Conservation (phyloP, 2,329 filamentous ascomycete genomes). For the Aspergillus jensenii region DNA sequence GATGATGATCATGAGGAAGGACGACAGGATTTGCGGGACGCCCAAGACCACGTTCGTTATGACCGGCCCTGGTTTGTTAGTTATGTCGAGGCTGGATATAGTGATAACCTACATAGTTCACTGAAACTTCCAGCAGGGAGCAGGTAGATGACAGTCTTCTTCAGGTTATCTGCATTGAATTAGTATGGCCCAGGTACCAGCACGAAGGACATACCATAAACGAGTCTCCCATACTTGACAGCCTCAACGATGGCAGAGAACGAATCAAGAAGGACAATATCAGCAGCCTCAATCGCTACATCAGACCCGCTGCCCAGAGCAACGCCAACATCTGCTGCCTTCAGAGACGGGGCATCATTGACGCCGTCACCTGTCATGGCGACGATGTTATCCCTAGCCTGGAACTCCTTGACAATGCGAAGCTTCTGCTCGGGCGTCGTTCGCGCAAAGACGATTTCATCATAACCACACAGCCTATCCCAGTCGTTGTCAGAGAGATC, state of each 20-base stretch:
- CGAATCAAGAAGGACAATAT: slow-evolving; percentile 65
- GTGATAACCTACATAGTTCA: slow-evolving; percentile 59
- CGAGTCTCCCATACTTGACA: slow-evolving; percentile 69
- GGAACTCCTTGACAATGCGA: slow-evolving; percentile 74
- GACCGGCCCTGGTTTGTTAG: slow-evolving; percentile 53
- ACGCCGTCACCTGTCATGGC: slow-evolving; percentile 53
- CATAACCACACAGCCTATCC: slow-evolving; percentile 63
- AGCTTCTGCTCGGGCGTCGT: slow-evolving; percentile 79
- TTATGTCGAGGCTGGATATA: not conserved
- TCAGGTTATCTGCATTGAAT: slow-evolving; percentile 60
- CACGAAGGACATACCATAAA: slow-evolving; percentile 31
- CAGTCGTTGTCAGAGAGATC: slow-evolving; percentile 67
- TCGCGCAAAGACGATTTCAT: slow-evolving; percentile 73
- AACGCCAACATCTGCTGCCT: slow-evolving; percentile 60
- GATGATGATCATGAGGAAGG: slow-evolving; percentile 70
- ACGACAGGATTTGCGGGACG: slow-evolving; percentile 70
- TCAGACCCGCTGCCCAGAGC: slow-evolving; percentile 59
- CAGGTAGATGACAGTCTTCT: slow-evolving; percentile 74
- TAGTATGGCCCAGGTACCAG: not conserved
- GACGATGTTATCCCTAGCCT: slow-evolving; percentile 58
- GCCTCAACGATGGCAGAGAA: slow-evolving; percentile 73
- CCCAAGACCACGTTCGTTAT: slow-evolving; percentile 72
- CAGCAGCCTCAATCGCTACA: slow-evolving; percentile 62
- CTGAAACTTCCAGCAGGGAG: slow-evolving; percentile 72
- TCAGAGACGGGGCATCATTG: slow-evolving; percentile 55